Evolutionary conservation across 2,329 filamentous ascomycete genomes (phyloP).

Genomic region (Celoporthe dispersa): DNA sequence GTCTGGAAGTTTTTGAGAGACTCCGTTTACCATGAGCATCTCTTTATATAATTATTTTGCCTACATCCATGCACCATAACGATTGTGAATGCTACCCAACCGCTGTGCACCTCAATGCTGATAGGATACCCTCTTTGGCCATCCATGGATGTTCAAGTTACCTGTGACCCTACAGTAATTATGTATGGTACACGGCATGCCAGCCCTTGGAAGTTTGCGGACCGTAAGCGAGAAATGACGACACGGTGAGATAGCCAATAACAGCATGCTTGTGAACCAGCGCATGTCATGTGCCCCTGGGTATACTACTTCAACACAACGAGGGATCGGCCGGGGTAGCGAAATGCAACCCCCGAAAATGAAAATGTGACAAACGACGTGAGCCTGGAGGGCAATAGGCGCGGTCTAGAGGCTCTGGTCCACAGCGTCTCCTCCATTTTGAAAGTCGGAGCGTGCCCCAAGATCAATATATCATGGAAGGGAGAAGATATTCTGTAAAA

Average conservation of each 20-base stretch:
- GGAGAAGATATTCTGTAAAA: neutral
- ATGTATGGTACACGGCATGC: neutral
- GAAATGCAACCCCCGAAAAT: neutral
- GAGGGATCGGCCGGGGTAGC: neutral
- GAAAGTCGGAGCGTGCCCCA: neutral
- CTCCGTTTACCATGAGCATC: neutral
- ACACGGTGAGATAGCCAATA: neutral
- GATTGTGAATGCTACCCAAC: neutral
- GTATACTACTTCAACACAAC: neutral
- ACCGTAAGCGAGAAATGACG: slow-evolving; percentile 4
- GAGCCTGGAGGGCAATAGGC: neutral
- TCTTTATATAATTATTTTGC: neutral
- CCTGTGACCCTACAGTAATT: neutral
- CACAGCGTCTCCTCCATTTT: neutral
- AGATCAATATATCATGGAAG: neutral
- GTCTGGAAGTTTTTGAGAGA: neutral
- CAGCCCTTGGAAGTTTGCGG: neutral
- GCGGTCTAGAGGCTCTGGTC: neutral
- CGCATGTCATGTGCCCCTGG: neutral
- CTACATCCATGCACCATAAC: neutral
- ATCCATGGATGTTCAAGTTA: no score
- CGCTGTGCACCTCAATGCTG: neutral
- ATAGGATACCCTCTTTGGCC: neutral
- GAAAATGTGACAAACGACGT: neutral
- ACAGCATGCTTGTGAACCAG: neutral